Base-by-base conservation (phyloP, 1,284 basidiomycete species). In the Sanguinoderma infundibulare region DNA sequence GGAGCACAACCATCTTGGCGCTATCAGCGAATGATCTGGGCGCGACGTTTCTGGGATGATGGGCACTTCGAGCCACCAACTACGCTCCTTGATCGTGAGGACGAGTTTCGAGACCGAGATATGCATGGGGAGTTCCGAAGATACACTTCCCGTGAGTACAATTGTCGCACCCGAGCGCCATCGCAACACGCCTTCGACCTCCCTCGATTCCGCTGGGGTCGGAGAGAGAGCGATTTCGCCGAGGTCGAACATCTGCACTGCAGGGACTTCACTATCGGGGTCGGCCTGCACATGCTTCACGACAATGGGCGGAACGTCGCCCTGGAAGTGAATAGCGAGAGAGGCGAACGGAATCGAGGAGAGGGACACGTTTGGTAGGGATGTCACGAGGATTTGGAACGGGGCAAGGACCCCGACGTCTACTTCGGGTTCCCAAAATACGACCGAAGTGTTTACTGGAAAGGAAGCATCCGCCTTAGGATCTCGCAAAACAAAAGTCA, bases 371-470 rank as follows among this genome's bases (percentile, higher is more conserved):
- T 75, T 65, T 0, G 71, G 64, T 0, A 86, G 83, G 0, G 87
- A 81, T 6, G 80, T 76, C 20, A 94, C 71, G 12, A 79, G 78
- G 4, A 96, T 67, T 70, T 96, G 94, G 74, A 93, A 96, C 0
- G 90, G 83, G 0, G 83, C 83, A 7, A 76, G 69, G 55, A 87
- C 82, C n/a, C 81, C 83, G 4, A 94, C 82, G 44, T 82, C 79
- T 24, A 87, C 83, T 61, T 87, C 81, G 0, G 82, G 66, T 9
- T 80, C 73, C 88, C 91, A 95, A 73, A 96, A 96, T 0, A 87
- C 81, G 0, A 87, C 76, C 22, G 78, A 81, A 0, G 86, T 82
- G 40, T 87, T 78, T 62, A 95, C 93, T 95, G 64, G 36, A 15
- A 52, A 51, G 38, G 54, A 46, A 51, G 9, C 42, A 47, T 30